Evolutionary conservation across 192 early-diverging fungal genomes (phyloP), one percentile per base, ranked within the genome.

Genomic region (Coemansia sp.): DNA sequence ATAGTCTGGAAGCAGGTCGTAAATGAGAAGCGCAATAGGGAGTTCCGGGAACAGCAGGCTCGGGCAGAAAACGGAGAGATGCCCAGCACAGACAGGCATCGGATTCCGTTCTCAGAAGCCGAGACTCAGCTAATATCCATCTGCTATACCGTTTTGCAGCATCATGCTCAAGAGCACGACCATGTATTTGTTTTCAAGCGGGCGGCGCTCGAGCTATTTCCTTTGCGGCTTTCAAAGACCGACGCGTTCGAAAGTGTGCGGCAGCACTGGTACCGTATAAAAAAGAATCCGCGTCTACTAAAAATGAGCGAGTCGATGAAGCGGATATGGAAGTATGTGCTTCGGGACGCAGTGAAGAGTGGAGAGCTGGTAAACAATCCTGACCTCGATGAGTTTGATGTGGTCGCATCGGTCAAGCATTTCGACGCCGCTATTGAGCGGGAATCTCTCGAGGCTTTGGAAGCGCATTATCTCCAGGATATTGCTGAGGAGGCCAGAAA

Each of bases 331-430:
- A 40, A 31, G n/a, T 59, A 53, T 21, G 60, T 62, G 26, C 48
- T 70, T 32, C 46, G 50, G 21, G 74, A 77, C 38, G 74, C 74
- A 0, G 31, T 77, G 2, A 36, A 14, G 8, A 34, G 18, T 7
- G 74, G 60, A 3, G 36, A 32, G 12, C 38, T 77, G 32, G 26
- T 10, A 0, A 60, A 77, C 37, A 14, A 47, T 16, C 52, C 60
- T 0, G 60, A 60, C 11, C 9, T 66, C 20, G 49, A 55, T 7
- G 31, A 39, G 10, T 66, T 70, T 38, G 57, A 77, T 26, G 11
- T 55, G n/a, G 6, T 11, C 3, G 21, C 26, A 4, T 52, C 59
- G 5, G 51, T 62, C 18, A n/a, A 42, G 26, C 52, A 77, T 38
- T 70, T 63, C 20, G 52, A 44, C 5, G 31, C 32, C 0, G 10